phyloP scores from a whole-genome alignment of 2,329 filamentous ascomycete species.

The Zymoseptoria crescenta region DNA sequence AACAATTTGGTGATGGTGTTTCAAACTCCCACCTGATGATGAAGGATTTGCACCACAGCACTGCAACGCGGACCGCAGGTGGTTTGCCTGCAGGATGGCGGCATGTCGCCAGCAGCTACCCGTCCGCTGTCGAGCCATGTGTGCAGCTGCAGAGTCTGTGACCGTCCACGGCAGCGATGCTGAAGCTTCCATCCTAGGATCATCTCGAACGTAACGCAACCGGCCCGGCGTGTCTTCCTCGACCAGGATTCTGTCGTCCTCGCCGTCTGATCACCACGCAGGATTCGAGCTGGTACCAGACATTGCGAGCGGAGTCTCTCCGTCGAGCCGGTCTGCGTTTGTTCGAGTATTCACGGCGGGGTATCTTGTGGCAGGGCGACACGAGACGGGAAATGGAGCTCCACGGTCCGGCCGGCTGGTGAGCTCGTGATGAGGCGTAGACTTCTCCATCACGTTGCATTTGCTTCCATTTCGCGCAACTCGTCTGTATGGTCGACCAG shows the following conservation, averaged over 20 bases:
- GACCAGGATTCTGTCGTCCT: not conserved
- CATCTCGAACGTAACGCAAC: too few species aligned
- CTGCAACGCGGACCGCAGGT: slow-evolving; percentile 7
- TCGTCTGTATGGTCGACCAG: not conserved
- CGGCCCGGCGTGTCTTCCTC: too few species aligned
- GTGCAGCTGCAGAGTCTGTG: slow-evolving; percentile 3
- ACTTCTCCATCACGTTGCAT: not conserved
- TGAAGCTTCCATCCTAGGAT: not conserved
- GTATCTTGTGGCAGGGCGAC: not conserved
- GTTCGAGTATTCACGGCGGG: not conserved
- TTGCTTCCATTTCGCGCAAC: not conserved
- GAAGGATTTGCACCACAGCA: slow-evolving; percentile 10
- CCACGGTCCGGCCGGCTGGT: not conserved
- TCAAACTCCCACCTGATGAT: slow-evolving; percentile 10
- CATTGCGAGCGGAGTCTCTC: slow-evolving; percentile 5
- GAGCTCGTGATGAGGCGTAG: not conserved
- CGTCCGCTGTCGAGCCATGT: slow-evolving; percentile 10
- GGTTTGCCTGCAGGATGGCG: slow-evolving; percentile 9
- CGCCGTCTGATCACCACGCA: not conserved
- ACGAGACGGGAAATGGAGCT: not conserved
- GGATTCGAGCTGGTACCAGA: slow-evolving; percentile 12
- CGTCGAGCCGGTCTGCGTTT: slow-evolving; percentile 1
- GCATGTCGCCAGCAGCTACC: slow-evolving; percentile 9
- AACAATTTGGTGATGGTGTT: not conserved
- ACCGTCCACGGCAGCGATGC: not conserved